Evolutionary conservation across 2,329 filamentous ascomycete species (phyloP), one percentile per base, ranked within the genome.

Genomic region (Alternaria hordeiaustralica): DNA sequence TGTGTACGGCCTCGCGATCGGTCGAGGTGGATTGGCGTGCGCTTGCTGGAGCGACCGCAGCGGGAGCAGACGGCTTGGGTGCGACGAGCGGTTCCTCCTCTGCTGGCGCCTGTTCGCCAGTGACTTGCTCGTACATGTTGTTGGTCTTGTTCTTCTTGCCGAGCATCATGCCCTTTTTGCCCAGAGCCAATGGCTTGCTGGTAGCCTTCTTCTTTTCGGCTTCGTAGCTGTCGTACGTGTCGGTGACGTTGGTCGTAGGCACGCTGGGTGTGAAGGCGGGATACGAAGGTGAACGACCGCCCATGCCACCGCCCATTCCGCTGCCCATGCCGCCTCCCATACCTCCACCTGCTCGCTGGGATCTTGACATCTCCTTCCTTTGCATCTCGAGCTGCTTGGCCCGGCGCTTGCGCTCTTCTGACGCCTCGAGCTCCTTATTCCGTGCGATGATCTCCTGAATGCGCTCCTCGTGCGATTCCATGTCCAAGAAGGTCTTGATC

Each of bases 321-420:
- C 72, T 67, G 26, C 74, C 72, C 69, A 74, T 75, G 5, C 74
- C 72, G 10, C 71, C 68, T 21, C 69, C 75, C 71, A 74, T 74
- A 6, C 74, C 71, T 36, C 67, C 70, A 13, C 65, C 69, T 13
- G 70, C 73, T 71, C 93, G 89, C 51, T 90, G 90, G 74, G 86
- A 90, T 71, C 95, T 89, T 67, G 93, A 92, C 75, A 95, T 90
- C 79, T 99, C 96, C 84, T 98, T 99, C 80, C 96, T 92, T 84
- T 99, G 96, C 88, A 99, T 92, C 82, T 99, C 96, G 75, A 99
- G 87, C 82, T 99, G 96, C 86, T 98, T 99, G 56, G 96, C 96
- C 83, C 97, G 97, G 75, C 95, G 89, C 86, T 99, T 99, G 78
- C 96, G 92, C 86, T 99, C 96, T 81, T 99, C 96, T 58, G 92